Conservation (phyloP, 768 basidiomycete species). For the Leccinellum rugosiceps region DNA sequence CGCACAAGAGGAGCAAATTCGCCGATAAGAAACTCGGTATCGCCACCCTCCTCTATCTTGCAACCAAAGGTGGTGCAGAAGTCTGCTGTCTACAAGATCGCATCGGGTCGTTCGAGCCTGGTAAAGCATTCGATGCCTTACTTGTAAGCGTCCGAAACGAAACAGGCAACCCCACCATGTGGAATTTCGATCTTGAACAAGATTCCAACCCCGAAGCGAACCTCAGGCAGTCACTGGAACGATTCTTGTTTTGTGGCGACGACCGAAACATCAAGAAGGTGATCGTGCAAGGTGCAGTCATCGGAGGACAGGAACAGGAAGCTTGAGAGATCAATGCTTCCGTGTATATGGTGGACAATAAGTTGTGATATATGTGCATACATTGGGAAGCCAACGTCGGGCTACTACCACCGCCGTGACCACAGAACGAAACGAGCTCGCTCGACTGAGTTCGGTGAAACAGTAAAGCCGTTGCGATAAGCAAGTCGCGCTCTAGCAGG, state of each 20-base stretch:
- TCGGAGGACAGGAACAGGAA: constrained; percentile 63
- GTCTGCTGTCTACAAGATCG: constrained; percentile 68
- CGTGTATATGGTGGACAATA: constrained; percentile 6
- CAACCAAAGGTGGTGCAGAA: constrained; percentile 87
- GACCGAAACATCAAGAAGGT: constrained; percentile 80
- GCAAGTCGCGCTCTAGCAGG: not conserved
- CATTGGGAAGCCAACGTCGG: not conserved
- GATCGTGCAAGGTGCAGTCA: constrained; percentile 75
- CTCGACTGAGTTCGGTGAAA: not conserved
- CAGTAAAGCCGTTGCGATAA: constrained; percentile 2
- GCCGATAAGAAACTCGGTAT: constrained; percentile 64
- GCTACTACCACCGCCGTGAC: not conserved
- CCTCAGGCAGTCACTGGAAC: constrained; percentile 64
- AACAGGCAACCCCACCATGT: constrained; percentile 55
- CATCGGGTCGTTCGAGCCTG: constrained; percentile 73
- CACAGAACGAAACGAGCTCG: not conserved
- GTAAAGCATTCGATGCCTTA: constrained; percentile 91
- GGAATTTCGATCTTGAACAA: constrained; percentile 40
- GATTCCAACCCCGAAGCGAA: constrained; percentile 32
- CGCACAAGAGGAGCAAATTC: constrained; percentile 33
- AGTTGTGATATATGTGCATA: not conserved
- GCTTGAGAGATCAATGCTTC: constrained; percentile 3
- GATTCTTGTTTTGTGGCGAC: constrained; percentile 85
- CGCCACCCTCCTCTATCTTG: constrained; percentile 80
- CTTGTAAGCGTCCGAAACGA: constrained; percentile 57